Evolutionary conservation across 2,329 filamentous ascomycete genomes (phyloP).

Genomic region (Colletotrichum limetticola): DNA sequence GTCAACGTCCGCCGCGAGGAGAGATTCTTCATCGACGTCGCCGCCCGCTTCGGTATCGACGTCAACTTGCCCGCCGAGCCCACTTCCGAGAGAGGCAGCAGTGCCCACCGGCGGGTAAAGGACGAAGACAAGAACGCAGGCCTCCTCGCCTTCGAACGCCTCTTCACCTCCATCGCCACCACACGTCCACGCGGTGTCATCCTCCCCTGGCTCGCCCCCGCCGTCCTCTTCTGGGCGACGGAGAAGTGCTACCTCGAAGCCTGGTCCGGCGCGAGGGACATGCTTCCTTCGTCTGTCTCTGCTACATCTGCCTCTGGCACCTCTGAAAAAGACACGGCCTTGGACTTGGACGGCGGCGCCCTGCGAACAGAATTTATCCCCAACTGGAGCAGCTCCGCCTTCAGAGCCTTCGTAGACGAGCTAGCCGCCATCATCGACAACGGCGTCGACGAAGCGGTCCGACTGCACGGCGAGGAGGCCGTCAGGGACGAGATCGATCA

Average conservation of each 20-base stretch:
- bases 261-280: slow-evolving; percentile 62
- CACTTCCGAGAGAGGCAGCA: slow-evolving; percentile 14
- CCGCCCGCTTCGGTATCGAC: slow-evolving; percentile 67
- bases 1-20: slow-evolving; percentile 76
- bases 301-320: no score
- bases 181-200: background rate
- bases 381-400: slow-evolving; percentile 74
- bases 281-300: no score
- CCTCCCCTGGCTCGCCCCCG: slow-evolving; percentile 70
- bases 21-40: slow-evolving; percentile 74
- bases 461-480: slow-evolving; percentile 44
- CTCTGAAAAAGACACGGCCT: slow-evolving; percentile 27
- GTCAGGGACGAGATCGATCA: slow-evolving; percentile 46
- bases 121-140: slow-evolving; percentile 50
- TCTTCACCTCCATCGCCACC: slow-evolving; percentile 64
- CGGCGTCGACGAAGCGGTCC: slow-evolving; percentile 54
- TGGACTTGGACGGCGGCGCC: slow-evolving; percentile 73
- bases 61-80: slow-evolving; percentile 48
- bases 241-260: slow-evolving; percentile 73
- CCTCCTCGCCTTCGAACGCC: slow-evolving; percentile 50
- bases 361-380: slow-evolving; percentile 73
- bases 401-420: slow-evolving; percentile 66
- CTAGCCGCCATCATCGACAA: slow-evolving; percentile 67
- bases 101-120: slow-evolving; percentile 32
- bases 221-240: slow-evolving; percentile 82